Percentiles rank a stretch among this genome's conserved stretches.
These are phyloP conservation scores for Leucosporidium yakuticum DNA, from an alignment of 768 basidiomycete species.

Conservation along the genomic window DNA sequence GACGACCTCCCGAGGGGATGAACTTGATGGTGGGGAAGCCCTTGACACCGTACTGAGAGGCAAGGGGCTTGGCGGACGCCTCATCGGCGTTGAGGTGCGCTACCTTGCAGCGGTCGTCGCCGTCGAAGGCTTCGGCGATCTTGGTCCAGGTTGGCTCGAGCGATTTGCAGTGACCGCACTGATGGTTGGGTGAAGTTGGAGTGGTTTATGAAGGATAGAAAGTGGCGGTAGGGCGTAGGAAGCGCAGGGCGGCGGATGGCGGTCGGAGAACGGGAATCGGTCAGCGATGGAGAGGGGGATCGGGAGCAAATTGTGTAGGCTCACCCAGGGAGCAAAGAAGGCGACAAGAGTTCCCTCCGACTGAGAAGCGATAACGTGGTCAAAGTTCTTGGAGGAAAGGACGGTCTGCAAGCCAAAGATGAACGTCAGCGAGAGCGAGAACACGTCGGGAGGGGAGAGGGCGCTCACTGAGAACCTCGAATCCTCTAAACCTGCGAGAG, in stretches of 20 bases:
- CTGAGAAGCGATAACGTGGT: constrained; percentile 63
- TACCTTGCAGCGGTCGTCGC: constrained; percentile 73
- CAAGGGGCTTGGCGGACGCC: constrained; percentile 65
- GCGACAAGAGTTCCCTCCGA: constrained; percentile 55
- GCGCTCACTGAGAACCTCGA: constrained; percentile 26
- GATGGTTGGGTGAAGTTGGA: constrained; percentile 11
- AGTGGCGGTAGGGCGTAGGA: not conserved
- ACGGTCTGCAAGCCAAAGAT: constrained; percentile 15
- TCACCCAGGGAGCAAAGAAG: constrained; percentile 49
- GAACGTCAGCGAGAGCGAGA: not conserved
- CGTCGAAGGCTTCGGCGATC: constrained; percentile 59
- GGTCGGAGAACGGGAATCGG: too few species aligned
- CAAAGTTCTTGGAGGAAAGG: constrained; percentile 66
- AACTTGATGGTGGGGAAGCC: constrained; percentile 85
- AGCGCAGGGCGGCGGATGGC: constrained; percentile 1
- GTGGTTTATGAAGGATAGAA: constrained; percentile 12
- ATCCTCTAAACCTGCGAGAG: constrained; percentile 37
- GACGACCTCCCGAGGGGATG: constrained; percentile 49
- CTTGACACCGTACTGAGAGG: constrained; percentile 62
- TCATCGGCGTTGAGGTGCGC: constrained; percentile 89
- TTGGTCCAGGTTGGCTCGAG: constrained; percentile 38
- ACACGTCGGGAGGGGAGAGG: not conserved
- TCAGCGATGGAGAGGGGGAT: too few species aligned
- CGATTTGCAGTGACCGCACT: constrained; percentile 94
- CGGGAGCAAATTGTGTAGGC: too few species aligned